Evolutionary conservation across 2,329 filamentous ascomycete genomes (phyloP).

Genomic region (Amphichorda felina): DNA sequence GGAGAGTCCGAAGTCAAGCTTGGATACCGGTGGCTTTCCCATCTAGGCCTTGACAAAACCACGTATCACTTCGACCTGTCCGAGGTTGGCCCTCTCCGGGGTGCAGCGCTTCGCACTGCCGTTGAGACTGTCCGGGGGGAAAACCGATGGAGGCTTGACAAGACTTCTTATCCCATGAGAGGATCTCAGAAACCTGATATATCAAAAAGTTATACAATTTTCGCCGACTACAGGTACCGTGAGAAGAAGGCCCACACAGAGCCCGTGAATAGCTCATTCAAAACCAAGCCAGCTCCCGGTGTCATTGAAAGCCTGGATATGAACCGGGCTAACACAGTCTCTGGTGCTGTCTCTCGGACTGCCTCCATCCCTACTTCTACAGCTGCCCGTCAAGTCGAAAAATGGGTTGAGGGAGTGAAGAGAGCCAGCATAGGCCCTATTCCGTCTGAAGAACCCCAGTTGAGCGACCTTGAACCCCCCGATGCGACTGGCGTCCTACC

Average conservation of each 20-base stretch:
- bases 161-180: background rate
- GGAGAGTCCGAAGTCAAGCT: background rate
- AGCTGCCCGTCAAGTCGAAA: too few relatives aligned
- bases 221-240: background rate
- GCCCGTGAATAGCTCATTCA: too few relatives aligned
- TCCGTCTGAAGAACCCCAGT: too few relatives aligned
- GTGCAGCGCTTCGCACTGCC: background rate
- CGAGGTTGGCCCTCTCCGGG: background rate
- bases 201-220: background rate
- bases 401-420: too few relatives aligned
- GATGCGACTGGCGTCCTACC: too few relatives aligned
- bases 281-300: too few relatives aligned
- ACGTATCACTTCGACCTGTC: background rate
- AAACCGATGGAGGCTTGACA: background rate
- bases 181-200: background rate
- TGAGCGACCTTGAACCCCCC: too few relatives aligned
- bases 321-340: too few relatives aligned
- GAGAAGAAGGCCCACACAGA: background rate
- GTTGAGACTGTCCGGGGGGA: background rate
- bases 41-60: background rate
- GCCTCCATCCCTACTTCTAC: too few relatives aligned
- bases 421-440: too few relatives aligned
- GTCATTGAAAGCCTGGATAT: too few relatives aligned
- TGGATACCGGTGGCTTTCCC: slow-evolving; percentile 1
- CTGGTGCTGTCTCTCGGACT: too few relatives aligned